Conservation (phyloP, 371 early-diverging fungal genomes). For the Funneliformis caledonium region DNA sequence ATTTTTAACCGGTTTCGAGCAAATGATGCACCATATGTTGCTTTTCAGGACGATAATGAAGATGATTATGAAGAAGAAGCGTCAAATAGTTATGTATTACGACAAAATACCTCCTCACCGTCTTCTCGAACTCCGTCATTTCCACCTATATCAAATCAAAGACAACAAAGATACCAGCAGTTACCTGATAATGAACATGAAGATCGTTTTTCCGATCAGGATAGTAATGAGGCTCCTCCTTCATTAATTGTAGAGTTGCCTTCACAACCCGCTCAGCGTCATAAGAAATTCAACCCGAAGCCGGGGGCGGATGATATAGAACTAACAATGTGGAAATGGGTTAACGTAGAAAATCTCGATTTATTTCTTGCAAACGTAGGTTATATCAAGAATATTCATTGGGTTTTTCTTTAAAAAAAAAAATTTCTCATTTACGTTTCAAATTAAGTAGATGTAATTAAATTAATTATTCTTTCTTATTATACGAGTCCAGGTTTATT, state of each 20-base stretch:
- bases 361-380: conserved; percentile 72
- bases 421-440: not conserved
- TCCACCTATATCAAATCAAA: not conserved
- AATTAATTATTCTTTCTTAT: not conserved
- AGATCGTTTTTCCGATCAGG: conserved; percentile 38
- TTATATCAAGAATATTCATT: not conserved
- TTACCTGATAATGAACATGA: conserved; percentile 20
- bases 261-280: conserved; percentile 29
- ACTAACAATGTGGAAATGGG: conserved; percentile 85
- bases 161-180: conserved; percentile 26
- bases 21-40: conserved; percentile 32
- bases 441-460: not conserved
- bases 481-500: conserved; percentile 61
- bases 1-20: conserved; percentile 17
- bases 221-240: conserved; percentile 60
- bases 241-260: conserved; percentile 64
- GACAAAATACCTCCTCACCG: not conserved
- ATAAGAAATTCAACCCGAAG: conserved; percentile 45
- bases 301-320: conserved; percentile 56
- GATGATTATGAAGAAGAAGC: not conserved
- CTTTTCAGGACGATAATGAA: conserved; percentile 34
- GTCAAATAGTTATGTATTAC: conserved; percentile 29
- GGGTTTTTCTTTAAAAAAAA: not conserved
- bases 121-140: conserved; percentile 9
- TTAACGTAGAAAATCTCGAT: conserved; percentile 80